Conservation (phyloP, 352 stramenopile genomes). For the Saprolegnia diclina region DNA sequence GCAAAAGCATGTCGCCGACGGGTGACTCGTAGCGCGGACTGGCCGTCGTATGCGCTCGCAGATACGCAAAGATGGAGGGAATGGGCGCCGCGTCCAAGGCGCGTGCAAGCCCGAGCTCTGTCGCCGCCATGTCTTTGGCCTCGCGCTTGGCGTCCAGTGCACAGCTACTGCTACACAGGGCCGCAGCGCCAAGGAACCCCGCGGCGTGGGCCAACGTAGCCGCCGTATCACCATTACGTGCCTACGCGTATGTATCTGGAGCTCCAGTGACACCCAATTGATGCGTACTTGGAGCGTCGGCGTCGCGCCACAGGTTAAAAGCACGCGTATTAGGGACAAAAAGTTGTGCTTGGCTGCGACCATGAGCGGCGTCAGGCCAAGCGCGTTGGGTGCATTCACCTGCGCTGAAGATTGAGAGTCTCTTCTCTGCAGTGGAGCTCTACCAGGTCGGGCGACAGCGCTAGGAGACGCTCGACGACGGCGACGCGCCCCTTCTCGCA, state of each 20-base stretch:
- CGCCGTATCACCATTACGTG: not conserved
- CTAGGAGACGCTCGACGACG: not conserved
- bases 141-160: not conserved
- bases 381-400: not conserved
- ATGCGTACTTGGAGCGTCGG: conserved; percentile 1
- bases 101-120: not conserved
- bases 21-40: conserved; percentile 4
- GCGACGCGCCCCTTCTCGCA: conserved; percentile 9
- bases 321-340: not conserved
- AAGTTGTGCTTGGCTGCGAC: conserved; percentile 1
- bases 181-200: not conserved
- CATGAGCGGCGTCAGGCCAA: conserved; percentile 16
- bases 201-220: not conserved
- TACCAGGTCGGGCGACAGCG: not conserved
- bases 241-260: not conserved
- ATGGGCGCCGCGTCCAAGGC: not conserved
- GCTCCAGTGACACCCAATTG: not conserved
- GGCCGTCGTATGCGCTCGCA: not conserved
- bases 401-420: too few species aligned
- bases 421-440: not conserved
- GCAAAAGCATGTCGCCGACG: not conserved
- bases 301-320: not conserved
- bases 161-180: not conserved
- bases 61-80: not conserved
- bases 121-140: too few species aligned